Percentiles rank a stretch among this genome's conserved stretches.
Conservation (phyloP, 495 filamentous ascomycete genomes). For the Astrothelium subdiscretum region DNA sequence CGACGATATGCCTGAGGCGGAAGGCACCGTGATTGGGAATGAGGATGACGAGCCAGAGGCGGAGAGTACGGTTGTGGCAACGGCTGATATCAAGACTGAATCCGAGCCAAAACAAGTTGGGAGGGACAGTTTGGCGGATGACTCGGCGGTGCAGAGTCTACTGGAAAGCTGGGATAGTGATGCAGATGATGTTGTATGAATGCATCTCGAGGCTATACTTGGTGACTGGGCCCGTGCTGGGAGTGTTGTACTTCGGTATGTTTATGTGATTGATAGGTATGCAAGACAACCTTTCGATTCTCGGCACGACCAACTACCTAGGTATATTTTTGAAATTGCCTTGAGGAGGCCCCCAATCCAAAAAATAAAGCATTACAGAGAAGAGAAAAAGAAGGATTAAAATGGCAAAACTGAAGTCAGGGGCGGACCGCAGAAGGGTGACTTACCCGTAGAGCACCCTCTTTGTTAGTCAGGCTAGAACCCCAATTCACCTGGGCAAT, state of each 20-base stretch:
- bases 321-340: too few relatives aligned
- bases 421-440: not conserved
- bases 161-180: slow-evolving; percentile 13
- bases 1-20: slow-evolving; percentile 13
- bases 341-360: too few relatives aligned
- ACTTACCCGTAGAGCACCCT: too few relatives aligned
- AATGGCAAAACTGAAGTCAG: not conserved
- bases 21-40: slow-evolving; percentile 25
- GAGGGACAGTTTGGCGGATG: slow-evolving; percentile 4
- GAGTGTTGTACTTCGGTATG: too few relatives aligned
- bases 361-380: too few relatives aligned
- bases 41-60: slow-evolving; percentile 28
- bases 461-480: not conserved
- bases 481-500: not conserved
- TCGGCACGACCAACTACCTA: too few relatives aligned
- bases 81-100: slow-evolving; percentile 7
- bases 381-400: too few relatives aligned
- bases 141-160: slow-evolving; percentile 18
- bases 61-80: slow-evolving; percentile 4
- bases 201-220: not conserved
- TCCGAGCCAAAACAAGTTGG: not conserved
- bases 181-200: not conserved
- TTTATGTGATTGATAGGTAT: too few relatives aligned
- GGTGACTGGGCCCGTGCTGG: too few relatives aligned
- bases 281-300: too few relatives aligned